Evolutionary conservation across 2,329 filamentous ascomycete species (phyloP), one percentile per base, ranked within the genome.

Genomic region (Ophiostoma sp.): DNA sequence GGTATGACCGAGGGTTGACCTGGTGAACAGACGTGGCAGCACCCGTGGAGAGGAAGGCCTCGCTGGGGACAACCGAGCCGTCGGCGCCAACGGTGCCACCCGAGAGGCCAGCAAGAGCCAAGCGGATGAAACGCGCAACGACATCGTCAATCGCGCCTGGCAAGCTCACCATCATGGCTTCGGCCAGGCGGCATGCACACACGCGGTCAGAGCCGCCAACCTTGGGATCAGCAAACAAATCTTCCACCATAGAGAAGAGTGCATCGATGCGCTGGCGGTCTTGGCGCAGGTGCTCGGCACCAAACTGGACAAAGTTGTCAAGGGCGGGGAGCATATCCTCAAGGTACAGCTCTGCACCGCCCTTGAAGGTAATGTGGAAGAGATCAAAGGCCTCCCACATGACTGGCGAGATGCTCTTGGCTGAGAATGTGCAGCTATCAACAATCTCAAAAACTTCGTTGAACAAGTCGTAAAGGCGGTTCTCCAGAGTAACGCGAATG

Each of bases 351-450:
- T 99, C 94, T 48, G 94, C 95, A 57, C 95, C 95, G 71, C 93
- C 91, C 82, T 98, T 98, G 84, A 99, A 99, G 0, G 94, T 97
- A 74, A 92, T 88, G 81, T 98, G 94, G 73, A 99, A 96, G 64
- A 98, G 86, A 81, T 97, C 94, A 78, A 99, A 99, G 1, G 95
- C 94, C 80, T 94, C 90, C 95, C 95, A 99, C 95, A 99, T 99
- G 60, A 92, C 96, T 11, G 90, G 88, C 0, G 95, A 97, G 75
- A 99, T 98, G 71, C 88, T 87, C 84, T 98, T 99, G 73, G 95
- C 94, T 13, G 95, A 93, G 79, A 98, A 99, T 8, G 95, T 99
- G 84, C 95, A 99, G 84, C 93, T 97, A 79, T 99, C 95, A 75
- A 99, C 96, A 76, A 99, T 99, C 81, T 99, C 95, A 75, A 99